Base-by-base conservation (phyloP, 1,284 basidiomycete species). In the Leucoagaricus sp. region DNA sequence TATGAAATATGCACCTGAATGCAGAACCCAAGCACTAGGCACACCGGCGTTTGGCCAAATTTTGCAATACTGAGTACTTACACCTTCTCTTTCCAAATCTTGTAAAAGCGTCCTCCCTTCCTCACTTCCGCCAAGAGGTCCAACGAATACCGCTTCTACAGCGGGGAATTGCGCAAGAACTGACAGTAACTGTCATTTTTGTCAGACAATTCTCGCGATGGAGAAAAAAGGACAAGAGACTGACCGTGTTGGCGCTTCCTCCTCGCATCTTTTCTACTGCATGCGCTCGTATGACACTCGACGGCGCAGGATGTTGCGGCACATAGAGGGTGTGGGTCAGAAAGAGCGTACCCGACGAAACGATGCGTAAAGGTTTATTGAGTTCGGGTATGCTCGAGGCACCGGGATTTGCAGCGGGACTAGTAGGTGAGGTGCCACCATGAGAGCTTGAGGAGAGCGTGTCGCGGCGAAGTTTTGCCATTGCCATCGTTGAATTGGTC, bases 21-120 rank as follows among this genome's bases (percentile, higher is more conserved):
- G 82, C 29, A 93, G 65, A 28, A 93, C 83, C 87, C 90, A 93
- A n/a, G 91, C 89, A 55, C 80, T 83, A 1, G 90, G 90, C 19
- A 92, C 86, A 52, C 86, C 84, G 15, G 82, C 78, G 19, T 81
- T 79, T 28, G 83, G 80, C 83, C 86, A 87, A 19, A 89, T 69
- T 67, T 89, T 89, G 71, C 87, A 90, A 64, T 84, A 89, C 36
- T 81, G 77, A 38, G 87, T 91, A 58, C 77, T 83, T 0, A 93
- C 83, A 9, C 87, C 83, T 60, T 84, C 83, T 3, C 72, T 73
- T 60, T 90, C 85, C 51, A 93, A 75, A 53, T 91, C 85, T 44
- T 77, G 74, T 54, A 87, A 68, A 26, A 91, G 76, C 67, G 78
- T 79, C 38, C 68, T 69, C 1, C 86, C 89, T 58, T 92, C 89